Base-by-base conservation (phyloP, 306 rosid species). In the Oemleria cerasiformis region DNA sequence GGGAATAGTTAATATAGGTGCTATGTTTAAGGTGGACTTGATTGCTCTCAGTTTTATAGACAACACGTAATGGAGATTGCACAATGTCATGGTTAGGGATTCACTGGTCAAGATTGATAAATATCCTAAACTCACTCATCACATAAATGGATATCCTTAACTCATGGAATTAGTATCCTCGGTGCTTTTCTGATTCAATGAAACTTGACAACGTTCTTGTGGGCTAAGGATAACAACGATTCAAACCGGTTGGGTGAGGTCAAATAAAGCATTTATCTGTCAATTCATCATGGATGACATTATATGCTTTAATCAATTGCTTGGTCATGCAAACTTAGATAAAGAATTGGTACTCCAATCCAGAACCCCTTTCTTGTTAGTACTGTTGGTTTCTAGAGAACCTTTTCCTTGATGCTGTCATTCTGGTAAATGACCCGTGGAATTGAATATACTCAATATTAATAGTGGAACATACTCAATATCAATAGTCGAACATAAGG, bases 21-120 rank as follows among this genome's bases (percentile, higher is more conserved):
- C 44, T 65, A 17, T 44, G 11, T 3, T 44, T 43, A 16, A 12
- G 20, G 5, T 11, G 19, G 25, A 43, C 42, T 25, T 66, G 42
- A 47, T 41, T 54, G 20, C 64, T 16, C 53, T 54, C 73, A 39
- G 21, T 58, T 69, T 11, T 10, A 58, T 30, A 58, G 61, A 56
- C 61, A 50, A 34, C 72, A 39, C 36, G 44, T 34, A 55, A 51
- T 51, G 14, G 20, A 68, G 62, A n/a, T n/a, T n/a, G n/a, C 43
- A 65, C 40, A 2, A 20, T 51, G 41, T 54, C 63, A 21, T 19
- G 73, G 20, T 68, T 40, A 21, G 17, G 20, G 39, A 39, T 54
- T 19, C 5, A 21, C 21, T 54, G 48, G 63, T 21, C 21, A 0
- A 48, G 60, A 55, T 21, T 55, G 60, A 55, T 55, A 19, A 6